Evolutionary conservation across 306 rosid species (phyloP), one percentile per base, ranked within the genome.

Genomic region (Quercus dentata): DNA sequence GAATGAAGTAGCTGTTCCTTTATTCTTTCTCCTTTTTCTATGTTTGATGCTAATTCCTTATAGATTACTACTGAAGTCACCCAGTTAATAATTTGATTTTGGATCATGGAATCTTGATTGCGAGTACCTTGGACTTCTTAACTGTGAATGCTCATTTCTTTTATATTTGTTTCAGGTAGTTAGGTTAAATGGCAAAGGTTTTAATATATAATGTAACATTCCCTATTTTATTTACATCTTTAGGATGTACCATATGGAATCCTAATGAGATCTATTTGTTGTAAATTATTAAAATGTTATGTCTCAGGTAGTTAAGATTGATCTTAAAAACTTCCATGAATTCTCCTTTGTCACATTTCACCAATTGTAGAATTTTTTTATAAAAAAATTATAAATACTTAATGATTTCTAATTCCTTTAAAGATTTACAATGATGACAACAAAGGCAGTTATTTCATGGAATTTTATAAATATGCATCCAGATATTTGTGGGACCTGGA

Each of bases 1-100:
- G 51, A 84, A 55, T 81, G 76, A 81, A 75, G 76, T 68, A 76
- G 27, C 63, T 46, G 28, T 9, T 71, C 25, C 80, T 80, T 31
- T 71, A 38, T 71, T 68, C 73, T 67, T 58, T 18, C 20, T 73
- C 21, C 56, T 25, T 76, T 58, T 67, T 20, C 52, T 14, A 55
- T 74, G 57, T 65, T 73, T 38, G 44, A 28, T 6, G 70, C 41
- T 27, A 64, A 64, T 64, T 64, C 13, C 70, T 27, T 27, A 64
- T 64, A 28, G n/a, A 14, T 64, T 64, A 27, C 70, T 64, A 38
- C 69, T 6, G n/a, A 63, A 63, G 41, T 28, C 21, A 27, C 70
- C 41, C 46, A 17, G 18, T 64, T 64, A 64, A 30, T 64, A 64
- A 64, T 64, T 30, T 64, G 20, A 30, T 64, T 17, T 64, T 8